These are phyloP conservation scores for Moricandia moricandioides DNA, from an alignment of 345 rosid species.

Conservation along the genomic window DNA sequence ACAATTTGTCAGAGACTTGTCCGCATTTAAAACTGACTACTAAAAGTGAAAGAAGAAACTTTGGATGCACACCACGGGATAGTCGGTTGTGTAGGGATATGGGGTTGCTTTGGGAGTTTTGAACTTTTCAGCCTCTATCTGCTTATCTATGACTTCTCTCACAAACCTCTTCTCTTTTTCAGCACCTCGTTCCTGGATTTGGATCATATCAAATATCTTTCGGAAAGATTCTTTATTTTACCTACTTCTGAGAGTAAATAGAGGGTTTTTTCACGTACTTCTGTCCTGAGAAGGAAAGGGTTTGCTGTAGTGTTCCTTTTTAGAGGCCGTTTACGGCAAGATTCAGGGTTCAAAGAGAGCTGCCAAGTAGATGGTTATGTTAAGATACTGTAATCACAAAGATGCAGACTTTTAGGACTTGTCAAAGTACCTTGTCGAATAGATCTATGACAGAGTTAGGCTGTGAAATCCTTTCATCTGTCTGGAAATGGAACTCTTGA, in stretches of 20 bases:
- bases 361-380: background rate
- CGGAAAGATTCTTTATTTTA: background rate
- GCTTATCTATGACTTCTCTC: background rate
- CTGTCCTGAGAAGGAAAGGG: conserved; percentile 1
- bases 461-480: background rate
- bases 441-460: background rate
- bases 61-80: background rate
- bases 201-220: background rate
- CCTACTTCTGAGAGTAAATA: background rate
- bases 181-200: conserved; percentile 2
- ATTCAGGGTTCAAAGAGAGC: background rate
- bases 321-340: background rate
- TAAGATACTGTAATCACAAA: background rate
- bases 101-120: conserved; percentile 52
- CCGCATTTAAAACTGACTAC: background rate
- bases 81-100: conserved; percentile 85
- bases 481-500: background rate
- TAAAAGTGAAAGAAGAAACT: background rate
- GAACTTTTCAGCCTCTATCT: background rate
- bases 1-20: background rate
- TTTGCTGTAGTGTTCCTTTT: conserved; percentile 4
- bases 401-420: background rate
- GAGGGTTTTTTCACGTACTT: background rate
- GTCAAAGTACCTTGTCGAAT: conserved; percentile 17
- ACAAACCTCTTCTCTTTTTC: background rate